Conservation (phyloP, 768 basidiomycete genomes). For the Russula griseocarnosa region DNA sequence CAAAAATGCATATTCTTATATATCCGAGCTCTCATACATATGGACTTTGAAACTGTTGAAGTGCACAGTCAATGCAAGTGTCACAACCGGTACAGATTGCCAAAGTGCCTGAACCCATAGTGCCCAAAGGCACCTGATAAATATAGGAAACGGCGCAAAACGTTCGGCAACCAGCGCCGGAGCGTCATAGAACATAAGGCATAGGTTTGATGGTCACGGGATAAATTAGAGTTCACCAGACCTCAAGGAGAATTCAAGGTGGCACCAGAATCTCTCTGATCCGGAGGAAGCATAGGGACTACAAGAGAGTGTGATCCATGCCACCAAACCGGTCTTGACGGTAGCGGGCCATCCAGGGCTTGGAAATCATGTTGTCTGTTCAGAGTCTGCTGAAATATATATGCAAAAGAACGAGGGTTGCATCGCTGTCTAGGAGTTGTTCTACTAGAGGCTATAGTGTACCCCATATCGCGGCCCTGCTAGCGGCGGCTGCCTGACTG, state of each 20-base stretch:
- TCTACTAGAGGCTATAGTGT: background rate
- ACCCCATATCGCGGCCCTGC: no score
- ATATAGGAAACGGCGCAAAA: no score
- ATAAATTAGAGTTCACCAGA: background rate
- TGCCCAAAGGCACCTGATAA: no score
- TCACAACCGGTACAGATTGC: no score
- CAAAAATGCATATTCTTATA: no score
- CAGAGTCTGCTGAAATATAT: background rate
- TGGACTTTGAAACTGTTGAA: no score
- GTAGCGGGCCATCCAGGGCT: background rate
- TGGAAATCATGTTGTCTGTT: background rate
- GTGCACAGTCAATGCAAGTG: no score
- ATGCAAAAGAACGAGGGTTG: background rate
- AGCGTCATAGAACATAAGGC: no score
- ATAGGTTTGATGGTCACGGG: no score
- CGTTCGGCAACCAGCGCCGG: no score
- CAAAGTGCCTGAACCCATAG: no score
- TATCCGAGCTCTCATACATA: no score
- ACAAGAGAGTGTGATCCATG: background rate
- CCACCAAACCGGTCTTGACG: background rate
- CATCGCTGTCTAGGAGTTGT: background rate
- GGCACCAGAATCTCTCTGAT: background rate
- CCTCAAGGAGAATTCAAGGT: background rate
- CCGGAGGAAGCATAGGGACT: background rate
- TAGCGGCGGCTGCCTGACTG: background rate